Base-by-base conservation (phyloP, 768 basidiomycete species). In the Phylloporus sp. region DNA sequence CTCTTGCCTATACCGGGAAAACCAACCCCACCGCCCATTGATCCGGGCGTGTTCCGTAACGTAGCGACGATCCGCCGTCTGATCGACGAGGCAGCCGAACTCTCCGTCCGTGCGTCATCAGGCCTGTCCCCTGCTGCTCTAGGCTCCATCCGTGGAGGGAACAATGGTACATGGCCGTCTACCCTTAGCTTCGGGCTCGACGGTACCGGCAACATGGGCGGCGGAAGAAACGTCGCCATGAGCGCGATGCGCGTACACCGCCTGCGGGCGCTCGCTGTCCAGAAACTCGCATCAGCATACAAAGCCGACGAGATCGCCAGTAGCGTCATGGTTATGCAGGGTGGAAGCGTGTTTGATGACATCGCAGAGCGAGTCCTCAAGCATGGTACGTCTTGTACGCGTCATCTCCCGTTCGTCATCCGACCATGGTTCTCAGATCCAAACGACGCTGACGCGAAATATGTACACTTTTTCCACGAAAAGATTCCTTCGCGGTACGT, bases 281-380 rank as follows among this genome's bases (percentile, higher is more conserved):
- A 90, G 66, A 90, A 90, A 62, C 71, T 93, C 32, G 88, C 90
- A 1, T 78, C 82, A 20, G 91, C 91, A 5, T 94, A 94, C 59
- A 81, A 82, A 61, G 76, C 80, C 10, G 91, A 94, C 61, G 91
- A 94, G 64, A 89, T 94, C 57, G 91, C 91, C 2, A 87, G 88
- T 1, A 90, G 87, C 59, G 91, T 94, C 22, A 89, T 93, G 84
- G 82, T 94, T 26, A 94, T 94, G 91, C 91, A 94, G 61, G 90
- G 90, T 29, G 90, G 91, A 5, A 90, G 84, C 52, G 86, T 92
- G 3, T 88, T 94, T 58, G 91, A 94, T 56, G 91, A 94, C 56
- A 76, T 94, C n/a, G 91, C 91, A 1, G 88, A 90, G 61, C 76
- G 84, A 13, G 90, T 94, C 9, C 76, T 93, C 43, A 88, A 73